Percentiles rank a stretch among this genome's conserved stretches.
phyloP scores from a whole-genome alignment of 2,329 filamentous ascomycete species.

The Ilyonectria mors-panacis region DNA sequence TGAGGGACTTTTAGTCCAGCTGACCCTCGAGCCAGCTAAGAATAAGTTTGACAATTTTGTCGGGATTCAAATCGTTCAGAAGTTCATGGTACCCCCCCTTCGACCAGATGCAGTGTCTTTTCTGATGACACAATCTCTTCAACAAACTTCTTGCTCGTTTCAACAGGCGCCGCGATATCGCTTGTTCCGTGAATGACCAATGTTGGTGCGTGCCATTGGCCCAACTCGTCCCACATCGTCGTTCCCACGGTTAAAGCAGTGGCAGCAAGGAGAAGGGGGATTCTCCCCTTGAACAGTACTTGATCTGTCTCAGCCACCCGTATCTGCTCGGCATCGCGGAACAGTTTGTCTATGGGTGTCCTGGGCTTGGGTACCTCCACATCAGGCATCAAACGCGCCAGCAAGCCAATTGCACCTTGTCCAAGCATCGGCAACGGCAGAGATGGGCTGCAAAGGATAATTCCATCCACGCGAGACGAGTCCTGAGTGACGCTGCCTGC shows the following conservation, averaged over 20 bases:
- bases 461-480: not conserved
- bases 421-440: not conserved
- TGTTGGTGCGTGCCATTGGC: not conserved
- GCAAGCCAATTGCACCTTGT: not conserved
- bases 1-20: not conserved
- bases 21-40: not conserved
- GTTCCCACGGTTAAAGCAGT: not conserved
- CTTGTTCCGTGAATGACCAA: not conserved
- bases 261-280: not conserved
- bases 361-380: not conserved
- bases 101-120: not conserved
- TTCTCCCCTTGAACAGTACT: not conserved
- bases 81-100: not conserved
- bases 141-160: not conserved
- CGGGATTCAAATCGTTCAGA: not conserved
- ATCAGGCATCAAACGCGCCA: not conserved
- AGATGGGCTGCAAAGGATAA: not conserved
- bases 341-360: not conserved
- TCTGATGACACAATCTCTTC: not conserved
- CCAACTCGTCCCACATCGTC: not conserved
- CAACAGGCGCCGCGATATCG: not conserved
- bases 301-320: not conserved
- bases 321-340: not conserved
- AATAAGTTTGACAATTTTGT: not conserved
- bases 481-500: not conserved